phyloP scores from a whole-genome alignment of 768 basidiomycete species.

The Sarcodon aspratus region DNA sequence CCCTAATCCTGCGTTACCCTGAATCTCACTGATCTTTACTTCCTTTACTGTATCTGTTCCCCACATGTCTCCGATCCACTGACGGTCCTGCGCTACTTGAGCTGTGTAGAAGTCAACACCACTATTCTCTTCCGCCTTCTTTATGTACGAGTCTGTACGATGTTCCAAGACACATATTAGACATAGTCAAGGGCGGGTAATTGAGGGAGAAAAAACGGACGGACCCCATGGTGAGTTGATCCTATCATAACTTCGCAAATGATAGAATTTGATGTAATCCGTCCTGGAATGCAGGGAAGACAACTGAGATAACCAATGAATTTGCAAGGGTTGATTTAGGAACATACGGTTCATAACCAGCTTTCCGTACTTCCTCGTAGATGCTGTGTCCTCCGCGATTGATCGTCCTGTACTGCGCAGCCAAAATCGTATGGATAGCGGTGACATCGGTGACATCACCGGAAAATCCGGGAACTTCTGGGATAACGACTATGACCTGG shows the following conservation, averaged over 20 bases:
- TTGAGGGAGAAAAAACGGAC: conserved; percentile 7
- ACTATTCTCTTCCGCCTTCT: conserved; percentile 58
- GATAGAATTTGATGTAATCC: conserved; percentile 87
- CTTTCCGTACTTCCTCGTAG: conserved; percentile 70
- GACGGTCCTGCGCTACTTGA: conserved; percentile 71
- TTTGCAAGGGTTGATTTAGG: no score
- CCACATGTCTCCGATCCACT: conserved; percentile 58
- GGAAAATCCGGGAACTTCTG: conserved; percentile 86
- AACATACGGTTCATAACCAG: conserved; percentile 68
- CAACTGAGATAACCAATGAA: background rate
- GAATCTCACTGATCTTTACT: conserved; percentile 39
- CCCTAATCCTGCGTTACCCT: conserved; percentile 16
- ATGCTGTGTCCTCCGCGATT: conserved; percentile 84
- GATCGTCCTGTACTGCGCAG: conserved; percentile 78
- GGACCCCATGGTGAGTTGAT: conserved; percentile 67
- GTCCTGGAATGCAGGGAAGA: conserved; percentile 25
- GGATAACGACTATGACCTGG: conserved; percentile 79
- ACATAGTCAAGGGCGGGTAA: background rate
- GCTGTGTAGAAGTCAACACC: conserved; percentile 79
- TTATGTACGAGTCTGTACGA: conserved; percentile 38
- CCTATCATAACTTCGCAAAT: conserved; percentile 84
- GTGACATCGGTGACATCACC: conserved; percentile 64
- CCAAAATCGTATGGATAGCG: conserved; percentile 75
- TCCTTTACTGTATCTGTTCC: conserved; percentile 10
- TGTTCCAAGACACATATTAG: background rate